Evolutionary conservation across 495 filamentous ascomycete species (phyloP).

Genomic region (Halenospora varia): DNA sequence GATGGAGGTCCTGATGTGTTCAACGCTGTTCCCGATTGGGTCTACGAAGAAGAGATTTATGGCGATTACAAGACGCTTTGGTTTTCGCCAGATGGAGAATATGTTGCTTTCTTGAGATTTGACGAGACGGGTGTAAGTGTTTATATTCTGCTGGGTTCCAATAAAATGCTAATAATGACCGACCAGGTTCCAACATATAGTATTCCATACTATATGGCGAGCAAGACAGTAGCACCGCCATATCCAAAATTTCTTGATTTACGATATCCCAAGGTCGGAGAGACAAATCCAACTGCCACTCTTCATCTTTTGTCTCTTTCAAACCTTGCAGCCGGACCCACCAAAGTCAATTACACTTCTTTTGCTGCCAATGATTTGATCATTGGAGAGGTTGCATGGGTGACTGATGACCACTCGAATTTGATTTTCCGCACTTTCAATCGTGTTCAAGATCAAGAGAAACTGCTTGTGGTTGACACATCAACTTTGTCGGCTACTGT

Average conservation of each 20-base stretch:
- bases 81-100: slow-evolving; percentile 54
- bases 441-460: slow-evolving; percentile 52
- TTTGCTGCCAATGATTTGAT: slow-evolving; percentile 47
- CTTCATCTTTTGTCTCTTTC: slow-evolving; percentile 43
- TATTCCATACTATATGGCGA: slow-evolving; percentile 54
- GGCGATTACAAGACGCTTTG: slow-evolving; percentile 44
- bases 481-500: slow-evolving; percentile 30
- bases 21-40: slow-evolving; percentile 59
- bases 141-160: neutral
- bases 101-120: slow-evolving; percentile 52
- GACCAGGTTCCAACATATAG: slow-evolving; percentile 43
- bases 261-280: slow-evolving; percentile 56
- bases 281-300: slow-evolving; percentile 48
- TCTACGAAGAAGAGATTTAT: slow-evolving; percentile 60
- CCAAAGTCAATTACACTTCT: slow-evolving; percentile 35
- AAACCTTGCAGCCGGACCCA: slow-evolving; percentile 24
- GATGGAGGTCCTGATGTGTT: slow-evolving; percentile 52
- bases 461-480: slow-evolving; percentile 46
- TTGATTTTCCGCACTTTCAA: slow-evolving; percentile 53
- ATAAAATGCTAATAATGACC: neutral
- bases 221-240: slow-evolving; percentile 37
- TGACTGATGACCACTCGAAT: slow-evolving; percentile 45
- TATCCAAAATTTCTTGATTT: slow-evolving; percentile 49
- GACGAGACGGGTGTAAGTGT: slow-evolving; percentile 49
- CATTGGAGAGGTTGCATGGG: slow-evolving; percentile 54